Evolutionary conservation across 2,329 filamentous ascomycete genomes (phyloP).

Genomic region (Immersiporthe knoxdaviesiana): DNA sequence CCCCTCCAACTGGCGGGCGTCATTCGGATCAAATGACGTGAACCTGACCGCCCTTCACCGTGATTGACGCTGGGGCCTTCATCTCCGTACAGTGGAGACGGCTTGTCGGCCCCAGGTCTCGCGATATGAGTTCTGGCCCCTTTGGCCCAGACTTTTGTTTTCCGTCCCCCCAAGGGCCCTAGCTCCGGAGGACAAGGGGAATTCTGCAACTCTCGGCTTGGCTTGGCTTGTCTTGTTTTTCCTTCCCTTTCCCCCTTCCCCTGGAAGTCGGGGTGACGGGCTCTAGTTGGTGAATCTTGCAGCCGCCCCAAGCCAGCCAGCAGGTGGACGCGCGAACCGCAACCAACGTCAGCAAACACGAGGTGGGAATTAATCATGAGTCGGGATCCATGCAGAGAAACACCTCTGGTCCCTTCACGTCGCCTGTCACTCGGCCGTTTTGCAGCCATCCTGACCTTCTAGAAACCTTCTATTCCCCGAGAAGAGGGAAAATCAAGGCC

Average conservation of each 20-base stretch:
- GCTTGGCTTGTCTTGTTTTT: background rate
- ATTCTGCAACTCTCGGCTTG: background rate
- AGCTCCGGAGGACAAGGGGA: background rate
- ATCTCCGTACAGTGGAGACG: constrained; percentile 28
- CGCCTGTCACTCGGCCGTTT: background rate
- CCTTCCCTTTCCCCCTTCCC: background rate
- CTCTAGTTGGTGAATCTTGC: background rate
- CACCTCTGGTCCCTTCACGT: background rate
- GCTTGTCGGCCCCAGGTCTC: constrained; percentile 3
- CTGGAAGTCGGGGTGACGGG: background rate
- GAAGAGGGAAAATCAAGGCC: too few species aligned
- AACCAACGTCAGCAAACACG: constrained; percentile 12
- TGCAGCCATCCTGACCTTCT: constrained; percentile 17
- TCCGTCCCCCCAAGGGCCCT: background rate
- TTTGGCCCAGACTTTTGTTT: constrained; percentile 11
- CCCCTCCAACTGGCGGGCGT: too few species aligned
- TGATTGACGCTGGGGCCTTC: constrained; percentile 24
- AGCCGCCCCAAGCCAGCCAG: constrained; percentile 12
- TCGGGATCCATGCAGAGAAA: background rate
- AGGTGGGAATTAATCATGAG: background rate
- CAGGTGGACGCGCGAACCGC: background rate
- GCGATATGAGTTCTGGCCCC: constrained; percentile 14
- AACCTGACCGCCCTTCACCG: constrained; percentile 21
- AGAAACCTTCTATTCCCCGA: constrained; percentile 20
- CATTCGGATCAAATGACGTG: constrained; percentile 10